Base-by-base conservation (phyloP, 2,329 filamentous ascomycete species). In the Periconia sp. region DNA sequence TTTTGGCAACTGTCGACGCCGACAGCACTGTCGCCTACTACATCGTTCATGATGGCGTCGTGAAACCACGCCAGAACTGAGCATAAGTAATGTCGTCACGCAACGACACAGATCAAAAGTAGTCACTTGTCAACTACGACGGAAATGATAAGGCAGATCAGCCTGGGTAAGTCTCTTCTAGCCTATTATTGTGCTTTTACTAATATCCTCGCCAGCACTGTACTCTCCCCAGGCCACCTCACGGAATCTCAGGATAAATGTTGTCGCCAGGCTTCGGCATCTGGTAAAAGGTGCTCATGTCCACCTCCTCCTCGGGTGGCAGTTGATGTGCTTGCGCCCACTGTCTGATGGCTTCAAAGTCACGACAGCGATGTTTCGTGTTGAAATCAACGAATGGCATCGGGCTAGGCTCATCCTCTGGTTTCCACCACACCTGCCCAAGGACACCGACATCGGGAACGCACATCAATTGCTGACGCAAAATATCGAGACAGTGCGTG, bases 21-120 rank as follows among this genome's bases (percentile, higher is more conserved):
- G 89, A 94, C 70, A 92, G 88, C 52, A 92, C 89, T 0, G 79
- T 94, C 13, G 86, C 89, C 28, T 94, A 92, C 71, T 94, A 94
- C 64, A 79, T 92, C 50, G 82, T 92, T 66, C 88, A 92, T 59
- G 88, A 92, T 67, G 89, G 88, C n/a, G 84, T 92, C 52, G 87
- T 92, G 39, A 94, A 92, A 74, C 89, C 89, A 17, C 78, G 89
- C 43, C 89, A 92, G 68, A 94, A 94, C 66, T 92, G 56, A 63
- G 47, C 37, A 25, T 46, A 43, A 36, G 34, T n/a, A n/a, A n/a
- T n/a, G n/a, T n/a, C n/a, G n/a, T 40, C 30, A 40, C 4, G 7
- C 18, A 16, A 21, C n/a, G n/a, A 12, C 10, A 19, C n/a, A n/a
- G n/a, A n/a, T n/a, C n/a, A 11, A 4, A 33, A n/a, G 25, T 11